These are phyloP conservation scores for Arthrobotrys iridis DNA, from an alignment of 2,329 filamentous ascomycete genomes.

Conservation along the genomic window DNA sequence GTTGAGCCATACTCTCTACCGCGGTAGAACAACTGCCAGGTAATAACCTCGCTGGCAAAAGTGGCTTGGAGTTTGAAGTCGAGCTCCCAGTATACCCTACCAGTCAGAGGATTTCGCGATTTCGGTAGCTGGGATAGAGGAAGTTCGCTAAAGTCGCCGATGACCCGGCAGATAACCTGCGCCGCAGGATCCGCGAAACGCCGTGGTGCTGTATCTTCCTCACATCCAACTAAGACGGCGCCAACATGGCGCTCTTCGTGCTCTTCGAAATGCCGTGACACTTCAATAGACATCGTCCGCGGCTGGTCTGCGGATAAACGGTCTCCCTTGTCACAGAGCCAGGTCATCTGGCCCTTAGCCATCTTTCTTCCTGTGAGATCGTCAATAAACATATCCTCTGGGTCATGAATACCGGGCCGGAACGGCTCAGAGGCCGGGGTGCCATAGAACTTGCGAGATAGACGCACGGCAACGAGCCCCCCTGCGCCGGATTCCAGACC, in stretches of 20 bases:
- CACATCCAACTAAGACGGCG: conserved; percentile 33
- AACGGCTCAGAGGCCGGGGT: conserved; percentile 29
- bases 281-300: not conserved
- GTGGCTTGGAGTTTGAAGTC: conserved; percentile 51
- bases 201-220: conserved; percentile 29
- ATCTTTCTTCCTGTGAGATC: conserved; percentile 43
- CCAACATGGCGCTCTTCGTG: conserved; percentile 8
- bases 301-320: conserved; percentile 22
- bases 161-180: conserved; percentile 40
- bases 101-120: not conserved
- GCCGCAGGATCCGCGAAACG: conserved; percentile 35
- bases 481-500: conserved; percentile 27
- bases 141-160: conserved; percentile 44
- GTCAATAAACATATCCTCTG: conserved; percentile 47
- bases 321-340: conserved; percentile 49
- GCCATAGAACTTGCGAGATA: conserved; percentile 54
- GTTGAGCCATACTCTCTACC: not conserved
- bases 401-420: conserved; percentile 32
- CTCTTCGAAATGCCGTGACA: not conserved
- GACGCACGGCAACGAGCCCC: conserved; percentile 48
- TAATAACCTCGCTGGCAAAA: not conserved
- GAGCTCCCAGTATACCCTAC: conserved; percentile 44
- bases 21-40: not conserved
- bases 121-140: conserved; percentile 33
- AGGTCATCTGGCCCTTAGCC: conserved; percentile 52